A percentile compares a stretch with the other conserved stretches of the same genome.
Conservation (phyloP, 75 land plant species). For the Larix kaempferi region DNA sequence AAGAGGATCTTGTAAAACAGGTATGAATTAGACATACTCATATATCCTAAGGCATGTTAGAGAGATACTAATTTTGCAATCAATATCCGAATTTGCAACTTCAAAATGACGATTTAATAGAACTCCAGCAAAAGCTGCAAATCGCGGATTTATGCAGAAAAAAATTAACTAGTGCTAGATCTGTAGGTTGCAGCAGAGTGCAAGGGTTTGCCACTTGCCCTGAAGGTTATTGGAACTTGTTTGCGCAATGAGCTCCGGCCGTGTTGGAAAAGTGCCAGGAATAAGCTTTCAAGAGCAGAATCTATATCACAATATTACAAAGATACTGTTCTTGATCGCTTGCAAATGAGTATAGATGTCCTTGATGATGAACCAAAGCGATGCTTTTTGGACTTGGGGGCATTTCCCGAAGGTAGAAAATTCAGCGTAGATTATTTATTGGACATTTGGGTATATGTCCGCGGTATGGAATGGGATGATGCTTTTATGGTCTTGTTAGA, state of each 20-base stretch:
- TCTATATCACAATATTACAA: conserved; percentile 48
- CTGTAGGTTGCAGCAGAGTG: conserved; percentile 47
- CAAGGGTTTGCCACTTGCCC: conserved; percentile 60
- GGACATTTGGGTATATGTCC: conserved; percentile 53
- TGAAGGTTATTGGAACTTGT: conserved; percentile 64
- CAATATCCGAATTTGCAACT: too few relatives aligned
- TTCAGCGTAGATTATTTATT: conserved; percentile 50
- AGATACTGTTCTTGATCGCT: conserved; percentile 30
- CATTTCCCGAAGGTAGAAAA: conserved; percentile 57
- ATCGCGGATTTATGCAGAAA: too few relatives aligned
- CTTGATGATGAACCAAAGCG: conserved; percentile 31
- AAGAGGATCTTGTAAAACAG: too few relatives aligned
- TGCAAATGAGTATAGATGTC: conserved; percentile 37
- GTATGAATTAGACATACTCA: too few relatives aligned
- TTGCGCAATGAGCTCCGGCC: conserved; percentile 26
- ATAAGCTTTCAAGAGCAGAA: conserved; percentile 36
- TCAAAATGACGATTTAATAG: too few relatives aligned
- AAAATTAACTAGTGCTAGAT: too few relatives aligned
- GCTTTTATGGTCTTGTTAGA: conserved; percentile 52
- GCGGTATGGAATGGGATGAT: conserved; percentile 46
- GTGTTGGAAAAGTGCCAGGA: conserved; percentile 46
- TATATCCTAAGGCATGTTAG: too few relatives aligned
- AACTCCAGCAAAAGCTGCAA: too few relatives aligned
- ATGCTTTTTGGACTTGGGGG: conserved; percentile 60
- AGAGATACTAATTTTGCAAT: too few relatives aligned